These are phyloP conservation scores for Glarea lozoyensis DNA, from an alignment of 495 filamentous ascomycete species.

Conservation along the genomic window DNA sequence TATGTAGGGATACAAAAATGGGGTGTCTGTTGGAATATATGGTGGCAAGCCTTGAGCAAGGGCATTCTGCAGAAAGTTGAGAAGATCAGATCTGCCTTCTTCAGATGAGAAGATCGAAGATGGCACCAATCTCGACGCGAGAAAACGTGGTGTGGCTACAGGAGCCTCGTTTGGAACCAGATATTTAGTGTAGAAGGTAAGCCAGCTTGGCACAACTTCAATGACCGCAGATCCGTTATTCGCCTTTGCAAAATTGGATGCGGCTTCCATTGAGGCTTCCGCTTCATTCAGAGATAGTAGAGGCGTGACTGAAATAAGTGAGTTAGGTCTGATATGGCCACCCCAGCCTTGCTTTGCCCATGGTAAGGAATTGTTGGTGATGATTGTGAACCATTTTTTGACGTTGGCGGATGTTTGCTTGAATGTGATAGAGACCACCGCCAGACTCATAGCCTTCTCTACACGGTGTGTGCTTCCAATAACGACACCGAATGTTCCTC, in stretches of 20 bases:
- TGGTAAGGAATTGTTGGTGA: slow-evolving; percentile 30
- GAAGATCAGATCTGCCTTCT: slow-evolving; percentile 11
- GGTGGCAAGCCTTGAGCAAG: slow-evolving; percentile 18
- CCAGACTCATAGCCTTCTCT: slow-evolving; percentile 10
- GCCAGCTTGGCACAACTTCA: slow-evolving; percentile 24
- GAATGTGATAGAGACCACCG: slow-evolving; percentile 13
- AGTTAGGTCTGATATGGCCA: slow-evolving; percentile 31
- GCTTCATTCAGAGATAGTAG: slow-evolving; percentile 25
- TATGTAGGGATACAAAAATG: slow-evolving; percentile 19
- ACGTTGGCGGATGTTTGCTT: neutral
- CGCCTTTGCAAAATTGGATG: slow-evolving; percentile 24
- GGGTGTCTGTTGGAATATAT: slow-evolving; percentile 25
- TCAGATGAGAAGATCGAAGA: neutral
- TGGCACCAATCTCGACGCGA: slow-evolving; percentile 29
- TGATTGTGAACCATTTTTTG: slow-evolving; percentile 27
- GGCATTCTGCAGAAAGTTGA: slow-evolving; percentile 22
- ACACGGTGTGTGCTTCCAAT: slow-evolving; percentile 37
- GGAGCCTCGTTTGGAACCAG: slow-evolving; percentile 23
- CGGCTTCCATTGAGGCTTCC: slow-evolving; percentile 22
- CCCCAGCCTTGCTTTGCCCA: slow-evolving; percentile 41
- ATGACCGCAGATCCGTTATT: slow-evolving; percentile 25
- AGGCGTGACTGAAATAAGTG: slow-evolving; percentile 31
- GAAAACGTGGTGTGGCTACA: slow-evolving; percentile 25
- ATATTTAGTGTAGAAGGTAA: slow-evolving; percentile 29
- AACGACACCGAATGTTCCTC: slow-evolving; percentile 45